phyloP scores from a whole-genome alignment of 305 asterid species.

The Rubia tinctorum region DNA sequence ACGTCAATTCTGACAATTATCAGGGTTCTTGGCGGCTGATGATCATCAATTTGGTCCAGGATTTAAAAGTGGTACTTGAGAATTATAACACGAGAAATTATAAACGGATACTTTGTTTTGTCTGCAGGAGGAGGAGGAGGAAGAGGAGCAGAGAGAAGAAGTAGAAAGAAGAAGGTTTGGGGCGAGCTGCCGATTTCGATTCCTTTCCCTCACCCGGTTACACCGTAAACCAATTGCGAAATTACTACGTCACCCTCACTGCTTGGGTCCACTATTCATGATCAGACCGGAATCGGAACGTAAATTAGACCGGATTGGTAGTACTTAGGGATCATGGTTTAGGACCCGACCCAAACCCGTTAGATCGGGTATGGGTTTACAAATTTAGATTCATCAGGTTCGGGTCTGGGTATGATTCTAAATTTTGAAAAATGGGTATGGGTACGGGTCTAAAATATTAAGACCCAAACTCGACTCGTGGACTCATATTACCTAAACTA shows the following conservation, averaged over 20 bases:
- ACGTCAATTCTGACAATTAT: not conserved
- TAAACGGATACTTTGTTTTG: not conserved
- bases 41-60: slow-evolving; percentile 2
- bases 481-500: too few relatives aligned
- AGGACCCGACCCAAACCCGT: too few relatives aligned
- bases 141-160: not conserved
- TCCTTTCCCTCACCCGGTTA: slow-evolving; percentile 6
- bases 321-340: too few relatives aligned
- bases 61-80: not conserved
- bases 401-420: too few relatives aligned
- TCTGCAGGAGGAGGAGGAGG: not conserved
- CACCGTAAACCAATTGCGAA: not conserved
- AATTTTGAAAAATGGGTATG: too few relatives aligned
- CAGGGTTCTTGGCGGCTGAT: not conserved
- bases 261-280: not conserved
- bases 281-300: not conserved
- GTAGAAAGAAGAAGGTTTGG: not conserved
- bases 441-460: too few relatives aligned
- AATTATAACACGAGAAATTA: not conserved
- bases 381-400: too few relatives aligned
- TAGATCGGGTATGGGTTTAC: too few relatives aligned
- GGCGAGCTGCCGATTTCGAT: slow-evolving; percentile 8
- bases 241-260: not conserved
- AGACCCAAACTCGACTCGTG: too few relatives aligned
- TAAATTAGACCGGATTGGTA: not conserved